A percentile compares a stretch with the other conserved stretches of the same genome.
Evolutionary conservation across 169 alveolate genomes (phyloP).

Genomic region (Neospora caninum): DNA sequence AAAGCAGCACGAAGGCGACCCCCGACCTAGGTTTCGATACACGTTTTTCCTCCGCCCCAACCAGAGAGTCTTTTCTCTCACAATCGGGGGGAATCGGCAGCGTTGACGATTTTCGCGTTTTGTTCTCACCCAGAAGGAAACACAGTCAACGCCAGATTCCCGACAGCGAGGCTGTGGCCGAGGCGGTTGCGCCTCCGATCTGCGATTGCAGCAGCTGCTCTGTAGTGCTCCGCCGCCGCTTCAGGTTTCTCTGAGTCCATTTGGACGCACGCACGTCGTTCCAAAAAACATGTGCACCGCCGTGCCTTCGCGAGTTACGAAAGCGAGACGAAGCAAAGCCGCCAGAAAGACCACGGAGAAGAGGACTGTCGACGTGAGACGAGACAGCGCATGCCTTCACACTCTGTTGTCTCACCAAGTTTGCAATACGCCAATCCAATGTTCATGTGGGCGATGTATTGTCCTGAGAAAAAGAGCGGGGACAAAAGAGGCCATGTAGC

Average conservation of each 20-base stretch:
- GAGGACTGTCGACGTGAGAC: too few species aligned
- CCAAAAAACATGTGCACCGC: too few species aligned
- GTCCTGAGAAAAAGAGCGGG: neutral
- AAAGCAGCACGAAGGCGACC: too few species aligned
- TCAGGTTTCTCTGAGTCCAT: neutral
- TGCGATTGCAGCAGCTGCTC: neutral
- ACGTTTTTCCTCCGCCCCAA: too few species aligned
- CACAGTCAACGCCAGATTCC: neutral
- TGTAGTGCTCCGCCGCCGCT: neutral
- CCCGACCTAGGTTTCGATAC: too few species aligned
- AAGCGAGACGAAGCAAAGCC: too few species aligned
- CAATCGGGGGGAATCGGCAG: too few species aligned
- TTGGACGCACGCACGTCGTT: too few species aligned
- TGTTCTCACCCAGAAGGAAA: neutral
- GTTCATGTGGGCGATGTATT: slow-evolving; percentile 26
- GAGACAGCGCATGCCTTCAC: too few species aligned
- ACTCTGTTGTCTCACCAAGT: neutral
- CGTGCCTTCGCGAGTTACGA: too few species aligned
- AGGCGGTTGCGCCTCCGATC: neutral
- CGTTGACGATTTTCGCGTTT: neutral
- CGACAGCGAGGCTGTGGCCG: slow-evolving; percentile 18
- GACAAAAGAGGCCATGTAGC: neutral
- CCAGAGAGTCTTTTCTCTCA: too few species aligned
- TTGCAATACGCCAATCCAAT: neutral
- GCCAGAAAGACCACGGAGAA: too few species aligned